These are phyloP conservation scores for Tolypocladium tropicale DNA, from an alignment of 2,329 filamentous ascomycete genomes.

Conservation along the genomic window DNA sequence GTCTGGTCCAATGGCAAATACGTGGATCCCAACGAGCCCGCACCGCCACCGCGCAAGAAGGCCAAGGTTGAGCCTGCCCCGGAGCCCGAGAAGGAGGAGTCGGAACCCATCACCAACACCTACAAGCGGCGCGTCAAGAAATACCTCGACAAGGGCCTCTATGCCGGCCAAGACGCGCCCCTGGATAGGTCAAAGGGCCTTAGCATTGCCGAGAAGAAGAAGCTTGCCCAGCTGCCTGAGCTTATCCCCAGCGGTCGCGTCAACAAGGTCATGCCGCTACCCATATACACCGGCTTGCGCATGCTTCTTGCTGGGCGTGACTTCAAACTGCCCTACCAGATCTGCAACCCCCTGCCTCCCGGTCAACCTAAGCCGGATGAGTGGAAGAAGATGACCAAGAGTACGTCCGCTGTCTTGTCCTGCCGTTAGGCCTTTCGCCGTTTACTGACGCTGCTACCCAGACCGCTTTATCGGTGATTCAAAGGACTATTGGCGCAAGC, in stretches of 20 bases:
- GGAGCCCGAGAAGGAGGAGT: constrained; percentile 24
- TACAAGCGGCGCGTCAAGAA: constrained; percentile 52
- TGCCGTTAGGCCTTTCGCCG: background rate
- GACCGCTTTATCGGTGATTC: constrained; percentile 88
- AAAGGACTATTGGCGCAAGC: constrained; percentile 69
- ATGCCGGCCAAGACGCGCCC: constrained; percentile 65
- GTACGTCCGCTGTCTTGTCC: constrained; percentile 38
- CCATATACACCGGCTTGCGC: constrained; percentile 68
- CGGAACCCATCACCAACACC: constrained; percentile 25
- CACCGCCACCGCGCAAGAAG: constrained; percentile 27
- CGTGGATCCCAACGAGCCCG: constrained; percentile 34
- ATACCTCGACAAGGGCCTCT: constrained; percentile 75
- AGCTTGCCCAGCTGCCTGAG: constrained; percentile 35
- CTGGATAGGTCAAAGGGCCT: constrained; percentile 36
- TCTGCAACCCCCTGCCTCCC: constrained; percentile 77
- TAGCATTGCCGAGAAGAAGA: constrained; percentile 40
- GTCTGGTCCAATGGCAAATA: constrained; percentile 58
- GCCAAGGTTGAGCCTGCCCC: constrained; percentile 16
- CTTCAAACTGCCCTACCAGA: constrained; percentile 82
- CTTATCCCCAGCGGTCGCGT: constrained; percentile 33
- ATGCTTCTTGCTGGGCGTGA: constrained; percentile 63
- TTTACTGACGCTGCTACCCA: constrained; percentile 28
- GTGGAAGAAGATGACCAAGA: constrained; percentile 86
- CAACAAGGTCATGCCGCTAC: constrained; percentile 57
- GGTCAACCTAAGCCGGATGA: constrained; percentile 88